Evolutionary conservation across 148 eudicot genomes (phyloP), one percentile per base, ranked within the genome.

Genomic region (Drosera capensis): DNA sequence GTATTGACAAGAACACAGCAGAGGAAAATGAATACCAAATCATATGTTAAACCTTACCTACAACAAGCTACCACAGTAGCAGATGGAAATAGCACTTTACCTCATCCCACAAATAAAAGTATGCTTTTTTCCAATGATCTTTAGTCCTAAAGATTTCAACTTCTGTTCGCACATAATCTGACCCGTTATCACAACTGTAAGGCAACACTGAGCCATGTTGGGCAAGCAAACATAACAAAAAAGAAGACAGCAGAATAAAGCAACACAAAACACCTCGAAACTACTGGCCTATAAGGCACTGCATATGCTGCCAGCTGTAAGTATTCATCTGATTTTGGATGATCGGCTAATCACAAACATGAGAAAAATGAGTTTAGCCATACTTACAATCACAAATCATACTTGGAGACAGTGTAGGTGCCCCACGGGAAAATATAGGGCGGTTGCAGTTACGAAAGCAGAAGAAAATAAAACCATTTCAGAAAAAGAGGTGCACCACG

Each of bases 21-120:
- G n/a, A n/a, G n/a, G n/a, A n/a, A n/a, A n/a, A n/a, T n/a, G n/a
- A n/a, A n/a, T n/a, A n/a, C n/a, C n/a, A n/a, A n/a, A n/a, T n/a
- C n/a, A n/a, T n/a, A n/a, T n/a, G n/a, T n/a, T n/a, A n/a, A n/a
- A n/a, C n/a, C n/a, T n/a, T n/a, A n/a, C n/a, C n/a, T n/a, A n/a
- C n/a, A n/a, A n/a, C n/a, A n/a, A n/a, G n/a, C n/a, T n/a, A n/a
- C n/a, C n/a, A n/a, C 6, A 6, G 38, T 34, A 29, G 35, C 16
- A 8, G 37, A 28, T n/a, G n/a, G n/a, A n/a, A n/a, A n/a, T n/a
- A n/a, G n/a, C n/a, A n/a, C n/a, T n/a, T n/a, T 71, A 90, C 99
- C 99, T 90, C 99, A 70, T 90, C 99, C 99, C 99, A 90, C 57
- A 90, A 52, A 58, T 90, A 90, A 62, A 90, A 90, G 70, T 90